Evolutionary conservation across 805 yeast genomes (phyloP), one percentile per base, ranked within the genome.

Genomic region (Ogataea trehaloabstinens): DNA sequence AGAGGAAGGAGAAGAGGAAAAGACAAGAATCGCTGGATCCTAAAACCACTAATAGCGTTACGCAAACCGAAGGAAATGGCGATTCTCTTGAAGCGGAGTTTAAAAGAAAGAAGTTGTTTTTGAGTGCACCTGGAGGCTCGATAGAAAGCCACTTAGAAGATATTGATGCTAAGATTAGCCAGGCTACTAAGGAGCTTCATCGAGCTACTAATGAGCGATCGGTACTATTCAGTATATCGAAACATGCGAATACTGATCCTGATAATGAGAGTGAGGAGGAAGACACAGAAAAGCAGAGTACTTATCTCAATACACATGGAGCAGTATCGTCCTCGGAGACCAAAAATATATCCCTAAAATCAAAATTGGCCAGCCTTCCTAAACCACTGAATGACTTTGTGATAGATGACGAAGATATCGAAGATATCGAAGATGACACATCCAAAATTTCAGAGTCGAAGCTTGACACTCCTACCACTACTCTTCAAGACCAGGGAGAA

Each of bases 301-400:
- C n/a, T 8, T 16, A n/a, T n/a, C n/a, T n/a, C n/a, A n/a, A n/a
- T n/a, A n/a, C n/a, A n/a, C n/a, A n/a, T n/a, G 25, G 25, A 22
- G 15, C 10, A 27, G 30, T 27, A 16, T 16, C 30, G 6, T 7
- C 8, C 8, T 10, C 12, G 16, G 6, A 20, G 16, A n/a, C 10
- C 22, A 30, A 19, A 34, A 31, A 28, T 17, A 15, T 15, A 16
- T 28, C 33, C 19, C 37, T 33, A 44, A 45, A 15, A 13, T 28
- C 41, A 39, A 42, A 48, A 28, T 22, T 51, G 24, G 36, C 39
- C 17, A 24, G 22, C n/a, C 28, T 51, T 11, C 51, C 56, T 1
- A 45, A 40, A 16, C 58, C 60, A 2, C 24, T 44, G 31, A 73
- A 74, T 44, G 76, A 73, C 35, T 73, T 69, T 44, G 77, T 73